These are phyloP conservation scores for Neurospora sp. DNA, from an alignment of 495 filamentous ascomycete species.

Conservation along the genomic window DNA sequence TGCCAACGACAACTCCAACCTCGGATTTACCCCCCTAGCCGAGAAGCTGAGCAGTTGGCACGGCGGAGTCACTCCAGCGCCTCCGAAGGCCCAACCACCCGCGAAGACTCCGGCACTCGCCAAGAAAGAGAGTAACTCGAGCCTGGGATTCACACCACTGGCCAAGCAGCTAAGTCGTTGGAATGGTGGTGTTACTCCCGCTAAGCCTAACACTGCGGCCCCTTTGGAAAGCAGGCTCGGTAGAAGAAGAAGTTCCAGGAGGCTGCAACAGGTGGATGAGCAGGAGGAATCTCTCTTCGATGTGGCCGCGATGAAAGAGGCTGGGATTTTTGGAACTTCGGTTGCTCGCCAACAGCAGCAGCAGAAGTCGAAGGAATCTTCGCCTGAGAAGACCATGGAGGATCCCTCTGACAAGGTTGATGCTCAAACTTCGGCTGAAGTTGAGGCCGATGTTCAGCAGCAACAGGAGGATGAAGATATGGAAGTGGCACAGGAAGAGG, in stretches of 20 bases:
- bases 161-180: slow-evolving; percentile 50
- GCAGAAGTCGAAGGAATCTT: background rate
- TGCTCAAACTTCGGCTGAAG: background rate
- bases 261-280: background rate
- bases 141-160: slow-evolving; percentile 50
- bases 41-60: background rate
- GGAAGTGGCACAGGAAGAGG: background rate
- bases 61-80: background rate
- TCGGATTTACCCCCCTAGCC: background rate
- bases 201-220: background rate
- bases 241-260: background rate
- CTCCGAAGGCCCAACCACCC: background rate
- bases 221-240: background rate
- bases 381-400: background rate
- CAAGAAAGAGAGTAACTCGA: background rate
- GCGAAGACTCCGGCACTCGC: background rate
- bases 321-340: background rate
- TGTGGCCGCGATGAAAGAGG: background rate
- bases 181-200: slow-evolving; percentile 29
- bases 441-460: background rate
- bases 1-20: background rate
- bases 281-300: background rate
- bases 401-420: background rate
- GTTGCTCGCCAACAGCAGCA: background rate
- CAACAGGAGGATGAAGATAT: background rate